Evolutionary conservation across 2,329 filamentous ascomycete genomes (phyloP), one percentile per base, ranked within the genome.

Genomic region (Ascocoryne sarcoides): DNA sequence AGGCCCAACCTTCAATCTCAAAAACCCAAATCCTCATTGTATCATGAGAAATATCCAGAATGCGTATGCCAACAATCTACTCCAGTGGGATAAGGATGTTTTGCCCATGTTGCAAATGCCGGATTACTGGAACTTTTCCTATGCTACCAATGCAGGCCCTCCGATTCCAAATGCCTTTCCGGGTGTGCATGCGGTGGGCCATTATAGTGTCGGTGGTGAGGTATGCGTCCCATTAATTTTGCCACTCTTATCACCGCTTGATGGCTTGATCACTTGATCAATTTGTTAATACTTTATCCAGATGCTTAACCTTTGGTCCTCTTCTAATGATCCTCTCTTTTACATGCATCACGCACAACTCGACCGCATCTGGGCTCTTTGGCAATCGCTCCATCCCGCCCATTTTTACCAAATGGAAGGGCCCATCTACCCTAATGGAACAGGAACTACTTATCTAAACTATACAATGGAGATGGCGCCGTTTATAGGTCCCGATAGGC

Each of bases 341-440:
- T 67, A 62, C 42, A 47, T 65, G 10, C 65, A 69, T 44, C 66
- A 69, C 40, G 62, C 58, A 0, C 60, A 66, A 46, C 60, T 69
- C 32, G 66, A 69, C 45, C 58, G 32, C 10, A 10, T 35, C 12
- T 35, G 32, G 32, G 18, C 16, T 16, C 17, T 35, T 3, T 35
- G 32, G 32, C 32, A 35, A 19, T 19, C 10, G 5, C 16, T 19
- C 8, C 18, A 20, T 21, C 17, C 32, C 4, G 18, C 17, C 3
- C 10, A 19, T 21, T 17, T 34, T 10, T 34, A 34, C 12, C 4
- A n/a, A 5, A 16, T 34, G 5, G n/a, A 17, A 16, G 32, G 32
- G 5, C 15, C 32, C 3, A 12, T 18, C 5, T 34, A 17, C 5
- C 9, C 15, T 12, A 34, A 34, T 34, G 32, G 32, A 4, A 34